Conservation (phyloP, 164 flowering plant genomes). For the Vitis riparia region DNA sequence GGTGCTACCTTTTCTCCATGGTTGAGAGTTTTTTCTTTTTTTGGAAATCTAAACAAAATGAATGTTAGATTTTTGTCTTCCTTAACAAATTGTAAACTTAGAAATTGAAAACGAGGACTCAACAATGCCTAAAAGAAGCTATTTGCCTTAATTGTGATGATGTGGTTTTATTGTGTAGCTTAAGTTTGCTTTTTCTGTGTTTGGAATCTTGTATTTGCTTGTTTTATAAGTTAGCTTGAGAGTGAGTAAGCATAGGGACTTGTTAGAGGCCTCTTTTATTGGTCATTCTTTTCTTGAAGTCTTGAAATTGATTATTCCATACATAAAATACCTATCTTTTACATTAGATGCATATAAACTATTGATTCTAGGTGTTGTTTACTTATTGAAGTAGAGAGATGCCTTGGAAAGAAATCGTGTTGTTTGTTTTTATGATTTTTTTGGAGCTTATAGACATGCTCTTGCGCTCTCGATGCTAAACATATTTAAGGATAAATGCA, state of each 20-base stretch:
- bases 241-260: background rate
- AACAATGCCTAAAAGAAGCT: no score
- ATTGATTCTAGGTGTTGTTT: slow-evolving; percentile 36
- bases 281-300: slow-evolving; percentile 27
- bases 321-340: background rate
- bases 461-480: slow-evolving; percentile 17
- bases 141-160: background rate
- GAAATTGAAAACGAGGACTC: no score
- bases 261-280: slow-evolving; percentile 10
- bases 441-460: slow-evolving; percentile 21
- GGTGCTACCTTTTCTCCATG: background rate
- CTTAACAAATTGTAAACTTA: no score
- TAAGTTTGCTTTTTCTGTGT: slow-evolving; percentile 17
- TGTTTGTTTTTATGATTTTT: slow-evolving; percentile 21
- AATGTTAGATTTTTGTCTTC: no score
- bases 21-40: background rate
- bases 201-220: slow-evolving; percentile 43
- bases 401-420: slow-evolving; percentile 22
- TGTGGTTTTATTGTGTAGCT: slow-evolving; percentile 9
- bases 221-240: slow-evolving; percentile 26
- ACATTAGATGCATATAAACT: slow-evolving; percentile 1
- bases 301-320: slow-evolving; percentile 6
- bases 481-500: slow-evolving; percentile 22
- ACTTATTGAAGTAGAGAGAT: slow-evolving; percentile 20
- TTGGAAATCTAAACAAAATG: background rate